A percentile compares a stretch with the other conserved stretches of the same genome.
Evolutionary conservation across 345 rosid genomes (phyloP).

Genomic region (Cochlearia excelsa): DNA sequence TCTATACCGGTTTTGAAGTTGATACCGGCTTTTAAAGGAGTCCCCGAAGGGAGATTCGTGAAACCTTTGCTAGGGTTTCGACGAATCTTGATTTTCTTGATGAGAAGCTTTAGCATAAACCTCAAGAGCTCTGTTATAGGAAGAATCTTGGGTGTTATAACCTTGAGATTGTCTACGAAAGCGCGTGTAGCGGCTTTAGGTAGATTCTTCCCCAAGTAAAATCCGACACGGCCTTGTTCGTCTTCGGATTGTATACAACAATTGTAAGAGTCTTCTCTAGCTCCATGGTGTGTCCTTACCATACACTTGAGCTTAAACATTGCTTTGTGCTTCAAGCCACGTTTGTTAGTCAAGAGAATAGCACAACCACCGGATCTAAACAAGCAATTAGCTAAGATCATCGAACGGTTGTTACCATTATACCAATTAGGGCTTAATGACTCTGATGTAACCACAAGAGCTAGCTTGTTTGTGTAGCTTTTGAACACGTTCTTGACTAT

Average conservation of each 20-base stretch:
- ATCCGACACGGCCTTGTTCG: conserved; percentile 56
- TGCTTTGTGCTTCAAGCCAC: conserved; percentile 42
- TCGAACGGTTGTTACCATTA: conserved; percentile 70
- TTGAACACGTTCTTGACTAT: conserved; percentile 62
- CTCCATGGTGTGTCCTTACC: conserved; percentile 87
- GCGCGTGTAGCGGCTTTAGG: conserved; percentile 78
- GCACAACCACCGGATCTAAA: conserved; percentile 84
- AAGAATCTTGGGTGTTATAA: conserved; percentile 66
- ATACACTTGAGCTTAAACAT: conserved; percentile 71
- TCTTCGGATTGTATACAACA: conserved; percentile 78
- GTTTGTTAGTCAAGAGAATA: conserved; percentile 68
- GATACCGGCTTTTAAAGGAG: conserved; percentile 44
- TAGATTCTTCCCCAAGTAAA: conserved; percentile 66
- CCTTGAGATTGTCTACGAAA: conserved; percentile 68
- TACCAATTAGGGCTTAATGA: conserved; percentile 85
- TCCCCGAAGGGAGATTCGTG: conserved; percentile 7
- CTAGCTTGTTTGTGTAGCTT: conserved; percentile 46
- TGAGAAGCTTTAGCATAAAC: conserved; percentile 35
- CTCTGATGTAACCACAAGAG: conserved; percentile 70
- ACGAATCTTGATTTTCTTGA: conserved; percentile 38
- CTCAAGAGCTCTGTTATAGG: conserved; percentile 70
- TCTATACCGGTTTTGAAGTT: conserved; percentile 80
- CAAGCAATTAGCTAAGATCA: conserved; percentile 82
- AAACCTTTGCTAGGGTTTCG: conserved; percentile 28
- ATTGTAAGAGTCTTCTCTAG: conserved; percentile 60